Evolutionary conservation across 2,329 filamentous ascomycete species (phyloP).

Genomic region (Ambrosiella xylebori): DNA sequence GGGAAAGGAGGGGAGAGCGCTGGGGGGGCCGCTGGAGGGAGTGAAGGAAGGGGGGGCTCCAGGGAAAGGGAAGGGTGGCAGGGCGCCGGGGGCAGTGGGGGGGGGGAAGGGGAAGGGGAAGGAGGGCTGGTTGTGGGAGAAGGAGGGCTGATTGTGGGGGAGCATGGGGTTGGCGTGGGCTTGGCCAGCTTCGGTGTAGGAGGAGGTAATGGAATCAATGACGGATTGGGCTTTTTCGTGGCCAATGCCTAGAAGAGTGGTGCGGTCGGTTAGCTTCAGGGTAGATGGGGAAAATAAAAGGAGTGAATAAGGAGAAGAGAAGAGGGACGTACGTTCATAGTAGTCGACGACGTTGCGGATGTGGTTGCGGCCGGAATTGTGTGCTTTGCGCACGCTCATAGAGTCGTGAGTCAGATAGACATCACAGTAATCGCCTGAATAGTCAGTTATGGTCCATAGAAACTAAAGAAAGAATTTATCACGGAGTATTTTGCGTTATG

Average conservation of each 20-base stretch:
- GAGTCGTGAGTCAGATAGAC: constrained; percentile 99
- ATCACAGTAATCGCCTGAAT: constrained; percentile 82
- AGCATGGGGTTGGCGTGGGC: constrained; percentile 73
- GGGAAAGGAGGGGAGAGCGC: neutral
- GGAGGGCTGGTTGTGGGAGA: constrained; percentile 31
- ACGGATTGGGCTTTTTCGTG: constrained; percentile 97
- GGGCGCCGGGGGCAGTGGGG: neutral
- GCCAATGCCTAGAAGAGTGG: constrained; percentile 55
- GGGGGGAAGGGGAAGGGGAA: no score
- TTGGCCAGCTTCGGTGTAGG: constrained; percentile 88
- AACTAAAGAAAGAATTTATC: no score
- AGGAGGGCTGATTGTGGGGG: no score
- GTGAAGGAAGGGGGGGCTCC: neutral
- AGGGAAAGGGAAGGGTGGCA: neutral
- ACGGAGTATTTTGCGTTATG: neutral
- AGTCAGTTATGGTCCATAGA: neutral
- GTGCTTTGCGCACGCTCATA: constrained; percentile 97
- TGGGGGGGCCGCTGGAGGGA: no score
- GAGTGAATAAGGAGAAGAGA: neutral
- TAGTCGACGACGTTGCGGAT: constrained; percentile 95
- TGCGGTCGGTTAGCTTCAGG: neutral
- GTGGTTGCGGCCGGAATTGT: constrained; percentile 93
- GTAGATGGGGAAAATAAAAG: neutral
- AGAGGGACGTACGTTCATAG: constrained; percentile 58
- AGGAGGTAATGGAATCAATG: constrained; percentile 93